Conservation (phyloP, 2,329 filamentous ascomycete species). For the Sarocladium kiliense region DNA sequence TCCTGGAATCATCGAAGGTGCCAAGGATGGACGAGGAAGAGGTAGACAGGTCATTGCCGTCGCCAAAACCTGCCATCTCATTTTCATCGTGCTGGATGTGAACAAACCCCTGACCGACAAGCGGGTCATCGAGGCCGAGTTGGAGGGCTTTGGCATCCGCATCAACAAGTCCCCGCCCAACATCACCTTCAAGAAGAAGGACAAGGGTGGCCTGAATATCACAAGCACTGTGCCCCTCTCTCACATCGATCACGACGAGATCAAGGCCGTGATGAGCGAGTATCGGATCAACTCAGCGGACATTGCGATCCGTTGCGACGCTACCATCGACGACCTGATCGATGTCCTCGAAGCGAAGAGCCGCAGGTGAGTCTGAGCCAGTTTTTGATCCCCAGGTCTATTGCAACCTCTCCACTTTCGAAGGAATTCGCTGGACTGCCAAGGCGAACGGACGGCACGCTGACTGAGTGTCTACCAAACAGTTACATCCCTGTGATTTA, state of each 20-base stretch:
- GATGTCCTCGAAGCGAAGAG: conserved; percentile 92
- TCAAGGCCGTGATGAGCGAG: conserved; percentile 95
- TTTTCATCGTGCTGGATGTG: conserved; percentile 97
- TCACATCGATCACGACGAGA: conserved; percentile 93
- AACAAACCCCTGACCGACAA: conserved; percentile 98
- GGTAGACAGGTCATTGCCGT: conserved; percentile 98
- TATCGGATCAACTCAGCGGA: conserved; percentile 96
- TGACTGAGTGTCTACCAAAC: not conserved
- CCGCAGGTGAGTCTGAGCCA: conserved; percentile 39
- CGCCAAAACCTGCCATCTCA: conserved; percentile 96
- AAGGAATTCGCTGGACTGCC: not conserved
- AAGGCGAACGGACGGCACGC: not conserved
- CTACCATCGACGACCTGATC: conserved; percentile 94
- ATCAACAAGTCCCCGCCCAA: conserved; percentile 98
- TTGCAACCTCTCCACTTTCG: not conserved
- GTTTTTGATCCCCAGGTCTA: not conserved
- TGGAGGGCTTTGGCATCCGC: conserved; percentile 95
- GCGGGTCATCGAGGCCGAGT: conserved; percentile 85
- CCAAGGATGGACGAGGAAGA: conserved; percentile 95
- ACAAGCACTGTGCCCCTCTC: conserved; percentile 89
- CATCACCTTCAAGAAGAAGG: conserved; percentile 99
- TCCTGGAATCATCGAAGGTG: conserved; percentile 97
- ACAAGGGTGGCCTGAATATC: conserved; percentile 94
- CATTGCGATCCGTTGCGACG: conserved; percentile 95
- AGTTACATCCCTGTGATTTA: conserved; percentile 99